Base-by-base conservation (phyloP, 306 rosid genomes). In the Begonia masoniana region DNA sequence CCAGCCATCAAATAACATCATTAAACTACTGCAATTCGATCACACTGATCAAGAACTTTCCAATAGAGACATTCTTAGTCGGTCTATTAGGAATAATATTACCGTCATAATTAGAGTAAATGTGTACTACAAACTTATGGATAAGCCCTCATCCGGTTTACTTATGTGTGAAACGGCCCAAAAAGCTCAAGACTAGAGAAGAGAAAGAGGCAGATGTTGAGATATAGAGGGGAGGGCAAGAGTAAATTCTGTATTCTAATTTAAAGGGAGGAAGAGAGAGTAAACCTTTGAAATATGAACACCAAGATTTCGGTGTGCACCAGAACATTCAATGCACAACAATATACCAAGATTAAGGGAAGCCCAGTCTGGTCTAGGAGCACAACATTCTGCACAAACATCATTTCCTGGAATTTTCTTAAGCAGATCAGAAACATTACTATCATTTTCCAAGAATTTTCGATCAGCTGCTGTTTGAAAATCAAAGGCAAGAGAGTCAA, bases 311-410 rank as follows among this genome's bases (percentile, higher is more conserved):
- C 99, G 78, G 63, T 91, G 99, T 63, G 82, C 88, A 51, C 99
- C 99, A 57, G 96, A 91, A 73, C 99, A 91, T 75, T 91, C 96
- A 50, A 91, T 86, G 69, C 99, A 91, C 23, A 91, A 52, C 57
- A 91, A 78, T 65, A 91, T 70, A 51, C 99, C 99, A 66, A 86
- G 96, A 71, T 91, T 91, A 26, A 91, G 74, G 71, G 99, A 91
- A 59, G 99, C 96, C 99, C 99, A 91, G 63, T 91, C 96, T 36
- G 99, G 99, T 43, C 77, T 85, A 52, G 82, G 69, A 72, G 94
- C 64, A 71, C 84, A 63, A 63, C 96, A 91, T 71, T 91, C 99
- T 8, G 94, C 96, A 77, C 99, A 91, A 16, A 60, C 57, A 74
- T 79, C 88, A 81, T 91, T 91, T 71, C 99, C 99, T 43, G 92